Evolutionary conservation across 306 rosid genomes (phyloP), one percentile per base, ranked within the genome.

Genomic region (Corylus heterophylla): DNA sequence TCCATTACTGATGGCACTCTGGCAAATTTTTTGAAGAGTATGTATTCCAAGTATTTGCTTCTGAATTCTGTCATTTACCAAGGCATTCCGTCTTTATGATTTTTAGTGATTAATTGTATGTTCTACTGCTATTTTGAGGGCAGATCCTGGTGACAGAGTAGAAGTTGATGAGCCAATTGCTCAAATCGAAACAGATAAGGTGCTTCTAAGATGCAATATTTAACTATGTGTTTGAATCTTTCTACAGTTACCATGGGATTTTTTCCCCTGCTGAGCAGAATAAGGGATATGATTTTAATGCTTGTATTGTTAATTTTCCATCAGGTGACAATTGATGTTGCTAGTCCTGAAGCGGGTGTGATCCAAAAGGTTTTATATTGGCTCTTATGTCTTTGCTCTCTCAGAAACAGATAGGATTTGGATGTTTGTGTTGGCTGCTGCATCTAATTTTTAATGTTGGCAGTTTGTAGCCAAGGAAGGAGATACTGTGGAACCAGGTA

Each of bases 141-240:
- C 89, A 92, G 97, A 85, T 74, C 84, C 91, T 54, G 97, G 96
- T 67, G 96, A 92, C 82, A 78, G 85, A 64, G 97, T 92, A 72
- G 88, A 81, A 85, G 77, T 83, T 78, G 97, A 92, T 68, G 97
- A 92, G 78, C 87, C 93, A 49, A 89, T 92, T 85, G 96, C 97
- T 86, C 93, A 92, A 76, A 89, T 92, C 69, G 97, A 90, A 83
- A 92, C 97, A 42, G 97, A 92, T 84, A 92, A 90, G 97, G 96
- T 92, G 79, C 50, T 73, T 18, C 62, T 27, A 59, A 66, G 49
- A 74, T 69, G 25, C 77, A 79, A 48, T 42, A 31, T 81, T 49
- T 72, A 52, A 85, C 48, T 50, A 18, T 77, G 35, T 84, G 69
- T 63, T 12, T 20, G 52, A 78, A 80, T 20, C 77, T 66, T 77